Conservation (phyloP, 306 rosid genomes). For the Abrus pulchellus region DNA sequence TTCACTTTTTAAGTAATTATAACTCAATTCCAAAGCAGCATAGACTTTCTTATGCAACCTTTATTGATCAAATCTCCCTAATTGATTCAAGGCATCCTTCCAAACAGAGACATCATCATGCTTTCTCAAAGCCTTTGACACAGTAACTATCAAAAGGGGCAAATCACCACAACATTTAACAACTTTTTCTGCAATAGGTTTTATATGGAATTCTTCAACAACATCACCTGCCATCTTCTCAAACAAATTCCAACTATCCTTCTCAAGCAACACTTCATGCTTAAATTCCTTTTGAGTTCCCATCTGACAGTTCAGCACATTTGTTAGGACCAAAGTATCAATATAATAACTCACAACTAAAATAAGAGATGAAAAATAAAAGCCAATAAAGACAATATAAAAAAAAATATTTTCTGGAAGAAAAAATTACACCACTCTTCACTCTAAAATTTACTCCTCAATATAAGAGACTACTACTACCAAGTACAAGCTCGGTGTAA, state of each 20-base stretch:
- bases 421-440: too few relatives aligned
- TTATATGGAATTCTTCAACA: neutral
- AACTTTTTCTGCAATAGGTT: neutral
- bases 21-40: conserved; percentile 3
- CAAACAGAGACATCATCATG: neutral
- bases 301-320: neutral
- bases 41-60: neutral
- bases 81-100: neutral
- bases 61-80: neutral
- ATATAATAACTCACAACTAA: too few relatives aligned
- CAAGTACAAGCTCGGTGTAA: too few relatives aligned
- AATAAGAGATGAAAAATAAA: too few relatives aligned
- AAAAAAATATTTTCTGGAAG: too few relatives aligned
- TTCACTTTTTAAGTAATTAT: neutral
- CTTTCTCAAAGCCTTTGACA: neutral
- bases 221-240: conserved; percentile 14
- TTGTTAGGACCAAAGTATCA: too few relatives aligned
- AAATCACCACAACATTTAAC: neutral
- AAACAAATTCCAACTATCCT: conserved; percentile 23
- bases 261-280: neutral
- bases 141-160: neutral
- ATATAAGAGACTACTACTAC: too few relatives aligned
- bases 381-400: too few relatives aligned
- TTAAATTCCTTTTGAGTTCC: neutral
- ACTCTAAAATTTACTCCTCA: too few relatives aligned